Base-by-base conservation (phyloP, 495 filamentous ascomycete species). In the Tuber melanosporum region DNA sequence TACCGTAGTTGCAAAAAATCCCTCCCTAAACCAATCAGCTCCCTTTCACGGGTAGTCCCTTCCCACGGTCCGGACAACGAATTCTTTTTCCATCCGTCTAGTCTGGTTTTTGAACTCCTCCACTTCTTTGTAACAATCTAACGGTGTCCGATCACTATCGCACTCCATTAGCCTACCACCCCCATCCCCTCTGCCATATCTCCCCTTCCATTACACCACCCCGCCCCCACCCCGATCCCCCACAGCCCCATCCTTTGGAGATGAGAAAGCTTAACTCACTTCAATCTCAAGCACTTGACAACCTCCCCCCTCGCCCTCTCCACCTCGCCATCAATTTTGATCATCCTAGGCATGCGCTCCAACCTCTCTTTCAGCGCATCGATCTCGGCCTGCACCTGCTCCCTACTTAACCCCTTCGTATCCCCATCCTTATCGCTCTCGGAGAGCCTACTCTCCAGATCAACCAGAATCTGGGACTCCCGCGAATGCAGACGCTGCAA, bases 121-220 rank as follows among this genome's bases (percentile, higher is more conserved):
- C 32, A 98, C 94, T 88, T 99, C 96, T 85, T 90, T 88, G 91
- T 93, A 98, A 88, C 95, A 99, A 87, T 98, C 91, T 84, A 99
- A 85, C 83, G 95, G 96, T 85, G 94, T 88, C 73, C 94, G 87
- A 82, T 98, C 95, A 86, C 80, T 82, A 76, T 75, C 44, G 10
- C 46, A 66, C 46, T 14, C 43, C 43, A 10, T 74, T 62, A 62
- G 44, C 22, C 46, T 36, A 14, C 36, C 39, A 44, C 42, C 20
- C 72, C 20, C 45, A 66, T 69, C 41, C 47, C 10, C 66, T 45
- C 39, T 26, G n/a, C 47, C 19, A 15, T 14, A 26, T 72, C 76
- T 36, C 71, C 41, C 32, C 42, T 26, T 47, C 72, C 75, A 49
- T 75, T 41, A 70, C 73, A 39, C 17, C 32, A 74, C 76, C n/a